These are phyloP conservation scores for peach (Prunus persica) DNA, from an alignment of 306 rosid species.

Conservation along the genomic window Prunus_persica_NCBIv2 NC_034009.1:46975501-46976000, in stretches of 20 bases:
- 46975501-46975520: conserved; percentile 64
- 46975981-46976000: conserved; percentile 74
- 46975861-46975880: background rate
- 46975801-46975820: background rate
- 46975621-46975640: conserved; percentile 1
- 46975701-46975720: conserved; percentile 61
- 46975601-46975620: background rate
- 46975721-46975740: conserved; percentile 72
- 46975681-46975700: conserved; percentile 68
- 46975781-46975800: conserved; percentile 40
- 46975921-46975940: conserved; percentile 29
- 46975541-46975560: background rate
- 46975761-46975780: conserved; percentile 89
- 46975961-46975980: conserved; percentile 65
- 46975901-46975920: conserved; percentile 39
- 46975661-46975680: background rate
- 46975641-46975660: background rate
- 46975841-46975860: background rate
- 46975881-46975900: background rate
- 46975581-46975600: background rate
- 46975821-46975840: background rate
- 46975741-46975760: conserved; percentile 77
- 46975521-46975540: conserved; percentile 50
- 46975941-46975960: conserved; percentile 30
- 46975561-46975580: background rate